Evolutionary conservation across 2,329 filamentous ascomycete species (phyloP), one percentile per base, ranked within the genome.

Genomic region (Sarocladium kiliense): DNA sequence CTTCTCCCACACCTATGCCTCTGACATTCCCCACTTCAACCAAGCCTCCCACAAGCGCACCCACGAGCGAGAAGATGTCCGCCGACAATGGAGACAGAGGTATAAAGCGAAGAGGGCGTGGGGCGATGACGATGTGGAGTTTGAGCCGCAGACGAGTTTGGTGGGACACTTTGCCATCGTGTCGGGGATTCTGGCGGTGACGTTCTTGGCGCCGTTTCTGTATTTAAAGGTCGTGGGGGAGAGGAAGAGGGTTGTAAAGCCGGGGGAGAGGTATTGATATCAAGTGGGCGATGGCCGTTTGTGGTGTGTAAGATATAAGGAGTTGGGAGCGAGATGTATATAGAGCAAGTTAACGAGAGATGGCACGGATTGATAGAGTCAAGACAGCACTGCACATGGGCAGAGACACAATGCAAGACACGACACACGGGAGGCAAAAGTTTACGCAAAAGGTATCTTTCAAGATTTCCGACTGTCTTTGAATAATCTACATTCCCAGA

Each of bases 1-100:
- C 5, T 79, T 72, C 60, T 34, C 47, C 11, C 30, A 51, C 34
- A 64, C 67, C 1, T 64, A 70, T 53, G 69, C 74, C 30, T 74
- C 82, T 55, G 77, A 85, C 32, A 76, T 91, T 30, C 82, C 85
- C 61, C 89, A 96, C 72, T 99, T 96, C 62, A 87, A 97, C 72
- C 80, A 81, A 39, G 76, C 73, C 41, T 78, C 80, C 10, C 92
- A 96, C 70, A 83, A 85, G 63, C 77, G 83, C 58, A 95, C 90
- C 57, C 90, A 96, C 60, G 76, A 80, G 51, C 75, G 79, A 32
- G 78, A 88, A 62, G 81, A 89, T 60, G 69, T 73, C 42, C 69
- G 76, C 5, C 69, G 72, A 19, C 67, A 63, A 62, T 58, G 62
- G 45, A 58, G 74, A 16, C 19, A 21, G 27, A 54, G 47, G 23